These are phyloP conservation scores for Boletus reticuloceps DNA, from an alignment of 768 basidiomycete genomes.

Conservation along the genomic window DNA sequence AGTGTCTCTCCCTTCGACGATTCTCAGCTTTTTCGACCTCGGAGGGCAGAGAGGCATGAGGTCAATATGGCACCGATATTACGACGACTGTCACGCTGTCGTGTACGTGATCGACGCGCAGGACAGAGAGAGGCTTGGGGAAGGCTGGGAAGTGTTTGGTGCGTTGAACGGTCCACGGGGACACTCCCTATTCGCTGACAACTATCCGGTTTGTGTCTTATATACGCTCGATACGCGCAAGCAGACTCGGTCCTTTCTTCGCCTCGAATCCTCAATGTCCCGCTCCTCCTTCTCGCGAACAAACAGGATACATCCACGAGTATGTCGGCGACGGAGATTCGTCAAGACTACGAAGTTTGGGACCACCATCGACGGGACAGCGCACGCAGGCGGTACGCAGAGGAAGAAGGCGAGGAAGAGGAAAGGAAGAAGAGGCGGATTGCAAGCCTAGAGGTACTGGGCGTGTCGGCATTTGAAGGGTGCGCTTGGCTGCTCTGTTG, in stretches of 20 bases:
- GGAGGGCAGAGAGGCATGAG: constrained; percentile 94
- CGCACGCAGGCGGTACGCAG: constrained; percentile 52
- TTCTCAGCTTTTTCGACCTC: constrained; percentile 95
- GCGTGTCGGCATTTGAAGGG: constrained; percentile 90
- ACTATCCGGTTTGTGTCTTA: no score
- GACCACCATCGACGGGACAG: constrained; percentile 72
- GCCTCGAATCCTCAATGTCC: constrained; percentile 87
- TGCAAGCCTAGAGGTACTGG: constrained; percentile 85
- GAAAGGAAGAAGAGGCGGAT: constrained; percentile 51
- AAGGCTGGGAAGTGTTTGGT: constrained; percentile 99
- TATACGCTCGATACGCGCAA: background rate
- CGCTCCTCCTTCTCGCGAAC: constrained; percentile 90
- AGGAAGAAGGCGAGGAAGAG: constrained; percentile 44
- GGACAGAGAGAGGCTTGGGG: constrained; percentile 83
- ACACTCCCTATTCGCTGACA: background rate
- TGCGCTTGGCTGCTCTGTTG: constrained; percentile 32
- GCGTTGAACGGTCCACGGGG: constrained; percentile 24
- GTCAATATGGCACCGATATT: constrained; percentile 92
- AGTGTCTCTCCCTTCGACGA: constrained; percentile 88
- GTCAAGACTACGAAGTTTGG: constrained; percentile 88
- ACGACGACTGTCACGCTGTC: constrained; percentile 95
- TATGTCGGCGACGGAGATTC: constrained; percentile 85
- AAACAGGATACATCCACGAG: constrained; percentile 86
- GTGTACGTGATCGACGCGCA: constrained; percentile 94
- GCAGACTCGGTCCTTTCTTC: constrained; percentile 82